Percentiles rank a stretch among this genome's conserved stretches.
These are phyloP conservation scores for Biancaea sappan DNA, from an alignment of 306 rosid species.

Conservation along the genomic window DNA sequence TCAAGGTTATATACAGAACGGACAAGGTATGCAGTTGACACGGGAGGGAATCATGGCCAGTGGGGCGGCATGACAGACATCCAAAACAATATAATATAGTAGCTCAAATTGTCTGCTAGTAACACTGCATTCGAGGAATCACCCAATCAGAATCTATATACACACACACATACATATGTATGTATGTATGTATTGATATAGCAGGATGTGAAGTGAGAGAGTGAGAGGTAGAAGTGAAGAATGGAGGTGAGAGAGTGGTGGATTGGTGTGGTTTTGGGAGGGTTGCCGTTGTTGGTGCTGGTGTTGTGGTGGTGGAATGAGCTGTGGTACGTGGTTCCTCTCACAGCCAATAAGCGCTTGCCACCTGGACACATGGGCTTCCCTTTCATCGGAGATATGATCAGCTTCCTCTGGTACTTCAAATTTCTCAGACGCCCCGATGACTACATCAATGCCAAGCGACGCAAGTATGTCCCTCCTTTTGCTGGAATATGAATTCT, in stretches of 20 bases:
- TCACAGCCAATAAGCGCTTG: background rate
- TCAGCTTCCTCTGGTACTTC: constrained; percentile 51
- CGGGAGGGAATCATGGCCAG: no score
- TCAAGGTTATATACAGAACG: no score
- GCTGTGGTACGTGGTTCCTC: constrained; percentile 33
- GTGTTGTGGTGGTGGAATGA: constrained; percentile 50
- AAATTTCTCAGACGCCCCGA: constrained; percentile 49
- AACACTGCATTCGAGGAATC: no score
- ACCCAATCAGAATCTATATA: no score
- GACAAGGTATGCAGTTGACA: no score
- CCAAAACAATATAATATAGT: no score
- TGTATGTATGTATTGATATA: no score
- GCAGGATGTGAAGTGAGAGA: no score
- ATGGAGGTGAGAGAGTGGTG: background rate
- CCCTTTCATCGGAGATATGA: constrained; percentile 35
- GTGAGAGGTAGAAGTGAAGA: background rate
- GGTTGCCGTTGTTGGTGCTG: constrained; percentile 30
- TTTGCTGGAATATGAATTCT: no score
- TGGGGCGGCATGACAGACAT: no score
- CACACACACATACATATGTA: no score
- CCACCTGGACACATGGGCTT: constrained; percentile 44
- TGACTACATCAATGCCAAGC: constrained; percentile 41
- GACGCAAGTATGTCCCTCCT: constrained; percentile 40
- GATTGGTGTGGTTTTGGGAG: constrained; percentile 29
- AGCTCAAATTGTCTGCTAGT: no score